A percentile compares a stretch with the other conserved stretches of the same genome.
These are phyloP conservation scores for Sicyos edulis DNA, from an alignment of 306 rosid species.

Conservation along the genomic window DNA sequence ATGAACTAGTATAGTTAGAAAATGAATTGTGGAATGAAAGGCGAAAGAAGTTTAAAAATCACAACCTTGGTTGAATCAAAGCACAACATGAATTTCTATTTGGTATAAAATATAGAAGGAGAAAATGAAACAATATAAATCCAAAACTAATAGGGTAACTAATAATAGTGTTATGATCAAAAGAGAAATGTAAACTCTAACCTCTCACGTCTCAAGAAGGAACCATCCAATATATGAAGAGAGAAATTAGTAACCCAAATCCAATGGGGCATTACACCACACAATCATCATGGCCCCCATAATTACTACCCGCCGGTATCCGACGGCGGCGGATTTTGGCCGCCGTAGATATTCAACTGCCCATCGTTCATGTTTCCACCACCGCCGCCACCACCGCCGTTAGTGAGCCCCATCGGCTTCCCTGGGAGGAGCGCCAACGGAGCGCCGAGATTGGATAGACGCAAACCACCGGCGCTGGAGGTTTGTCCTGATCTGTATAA, in stretches of 20 bases:
- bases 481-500: not conserved
- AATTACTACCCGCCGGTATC: not conserved
- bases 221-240: not conserved
- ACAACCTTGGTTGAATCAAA: too few species aligned
- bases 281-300: not conserved
- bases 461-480: not conserved
- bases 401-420: not conserved
- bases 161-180: not conserved
- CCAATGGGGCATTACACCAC: not conserved
- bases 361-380: not conserved
- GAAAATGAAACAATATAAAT: not conserved
- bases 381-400: too few species aligned
- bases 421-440: slow-evolving; percentile 19
- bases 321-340: not conserved
- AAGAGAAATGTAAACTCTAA: not conserved
- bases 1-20: too few species aligned
- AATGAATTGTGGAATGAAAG: too few species aligned
- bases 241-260: not conserved
- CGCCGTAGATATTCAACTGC: not conserved
- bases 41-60: too few species aligned
- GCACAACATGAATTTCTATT: not conserved
- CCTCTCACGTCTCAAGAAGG: not conserved
- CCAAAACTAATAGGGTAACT: not conserved
- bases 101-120: not conserved
- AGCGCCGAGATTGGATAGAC: slow-evolving; percentile 6